Base-by-base conservation (phyloP, 306 rosid species). In the Phaseolus lunatus region DNA sequence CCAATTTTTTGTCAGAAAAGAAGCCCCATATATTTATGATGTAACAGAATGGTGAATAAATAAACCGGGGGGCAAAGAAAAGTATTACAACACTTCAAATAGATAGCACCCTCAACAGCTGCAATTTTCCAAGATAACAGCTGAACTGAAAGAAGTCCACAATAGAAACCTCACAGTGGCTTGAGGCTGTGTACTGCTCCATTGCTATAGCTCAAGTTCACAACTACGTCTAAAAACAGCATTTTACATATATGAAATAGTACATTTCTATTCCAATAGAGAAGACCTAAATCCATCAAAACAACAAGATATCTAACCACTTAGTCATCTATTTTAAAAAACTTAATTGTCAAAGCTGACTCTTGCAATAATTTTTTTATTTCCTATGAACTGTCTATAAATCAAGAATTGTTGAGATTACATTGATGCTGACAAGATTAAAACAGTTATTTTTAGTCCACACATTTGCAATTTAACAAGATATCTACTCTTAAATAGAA, bases 281-380 rank as follows among this genome's bases (percentile, higher is more conserved):
- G 10, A 78, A 70, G 26, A 67, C 44, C 59, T 11, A 54, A 67
- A 67, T 56, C 49, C 43, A 58, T 31, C 62, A 75, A 20, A 47
- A 29, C 62, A 56, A 67, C 16, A 35, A 44, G 47, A 58, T 67
- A 27, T 12, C 45, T 18, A 56, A 29, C 47, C 7, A 37, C 35
- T 6, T 0, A 75, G 37, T 27, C 48, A 44, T 19, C 61, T 29
- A 59, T n/a, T 44, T 59, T 29, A 5, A 75, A 68, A 58, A 19
- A 58, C 48, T n/a, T n/a, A 68, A 56, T 57, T 58, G 14, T 24
- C 49, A 39, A 26, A 52, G n/a, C 24, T 7, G 45, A 53, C 68
- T 50, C 35, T 27, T 31, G 35, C 7, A 5, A 31, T 31, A 31
- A 31, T 31, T 31, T 31, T 31, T 31, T 31, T 4, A 31, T 31